Base-by-base conservation (phyloP, 768 basidiomycete genomes). In the Boletales sp. region DNA sequence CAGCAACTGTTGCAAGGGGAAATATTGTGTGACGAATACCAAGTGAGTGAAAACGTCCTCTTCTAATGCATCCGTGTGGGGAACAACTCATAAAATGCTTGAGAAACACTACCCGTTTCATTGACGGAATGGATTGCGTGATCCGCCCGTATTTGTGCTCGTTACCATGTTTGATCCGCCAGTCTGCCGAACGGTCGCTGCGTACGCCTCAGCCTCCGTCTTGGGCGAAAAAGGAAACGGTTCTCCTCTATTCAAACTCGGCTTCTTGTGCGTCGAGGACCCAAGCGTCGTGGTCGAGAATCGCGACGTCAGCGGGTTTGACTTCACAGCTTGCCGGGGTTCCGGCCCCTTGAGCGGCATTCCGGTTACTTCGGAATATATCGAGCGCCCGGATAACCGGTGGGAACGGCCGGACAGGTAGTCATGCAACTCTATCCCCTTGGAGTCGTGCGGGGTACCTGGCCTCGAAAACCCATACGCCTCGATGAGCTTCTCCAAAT, bases 351-450 rank as follows among this genome's bases (percentile, higher is more conserved):
- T 72, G 31, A 79, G 76, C 54, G 80, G 81, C 33, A 73, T 60
- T 17, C 88, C 87, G 10, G 86, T 90, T 43, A 82, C 61, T 63
- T 86, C 79, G 49, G 86, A 82, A 66, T 84, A 91, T 35, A 90
- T 60, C 39, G 82, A 84, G 15, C 68, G 70, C n/a, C 67, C 68
- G 25, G 81, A 80, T 49, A 77, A 46, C 53, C 62, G 61, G 53
- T 67, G 67, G 43, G 68, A 63, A 44, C 44, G 66, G 58, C 56
- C 55, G 6, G 61, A 58, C 19, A 49, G 51, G 35, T 64, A 43
- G 39, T 64, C 53, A 25, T 59, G 56, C 42, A 50, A 32, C 28
- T 57, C 57, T 36, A 57, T 55, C 17, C 62, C 63, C 38, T 59
- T 63, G 42, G 65, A 55, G 39, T 54, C 59, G 44, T 57, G 63